These are phyloP conservation scores for Phytophthora citricola DNA, from an alignment of 352 stramenopile genomes.

Conservation along the genomic window DNA sequence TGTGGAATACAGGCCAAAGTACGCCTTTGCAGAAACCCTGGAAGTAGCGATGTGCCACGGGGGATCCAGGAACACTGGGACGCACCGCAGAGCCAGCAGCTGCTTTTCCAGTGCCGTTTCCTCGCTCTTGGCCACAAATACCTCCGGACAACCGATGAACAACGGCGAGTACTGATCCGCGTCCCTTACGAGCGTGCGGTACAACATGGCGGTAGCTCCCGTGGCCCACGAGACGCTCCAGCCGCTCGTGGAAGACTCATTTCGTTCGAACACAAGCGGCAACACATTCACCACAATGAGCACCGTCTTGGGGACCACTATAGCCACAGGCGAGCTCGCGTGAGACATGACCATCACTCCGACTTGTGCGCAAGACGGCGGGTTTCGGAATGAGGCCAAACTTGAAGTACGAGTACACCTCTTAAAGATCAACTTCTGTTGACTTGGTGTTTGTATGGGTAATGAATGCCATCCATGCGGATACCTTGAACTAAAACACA, in stretches of 20 bases:
- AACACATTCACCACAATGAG: slow-evolving; percentile 86
- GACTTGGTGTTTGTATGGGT: slow-evolving; percentile 20
- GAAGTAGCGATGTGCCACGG: slow-evolving; percentile 86
- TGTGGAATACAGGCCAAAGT: slow-evolving; percentile 98
- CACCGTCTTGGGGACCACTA: slow-evolving; percentile 52
- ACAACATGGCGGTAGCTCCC: slow-evolving; percentile 77
- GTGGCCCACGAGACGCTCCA: slow-evolving; percentile 80
- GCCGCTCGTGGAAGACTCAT: slow-evolving; percentile 37
- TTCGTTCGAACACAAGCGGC: slow-evolving; percentile 74
- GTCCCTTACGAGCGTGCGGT: slow-evolving; percentile 70
- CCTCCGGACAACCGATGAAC: slow-evolving; percentile 78
- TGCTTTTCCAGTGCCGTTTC: slow-evolving; percentile 78
- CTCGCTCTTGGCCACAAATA: slow-evolving; percentile 69
- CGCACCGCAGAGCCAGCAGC: slow-evolving; percentile 91
- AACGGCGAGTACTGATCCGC: slow-evolving; percentile 61
- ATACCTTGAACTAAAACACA: no score
- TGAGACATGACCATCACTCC: slow-evolving; percentile 28
- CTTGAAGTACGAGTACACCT: slow-evolving; percentile 26
- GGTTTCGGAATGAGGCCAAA: slow-evolving; percentile 19
- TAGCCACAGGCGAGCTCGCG: neutral
- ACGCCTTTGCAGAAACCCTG: slow-evolving; percentile 97
- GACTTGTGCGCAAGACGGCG: slow-evolving; percentile 4
- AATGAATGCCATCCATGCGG: slow-evolving; percentile 10
- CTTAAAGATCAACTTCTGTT: slow-evolving; percentile 19
- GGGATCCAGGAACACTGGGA: slow-evolving; percentile 95